Evolutionary conservation across 768 basidiomycete genomes (phyloP), one percentile per base, ranked within the genome.

Genomic region (Tylopilus subfusipes): DNA sequence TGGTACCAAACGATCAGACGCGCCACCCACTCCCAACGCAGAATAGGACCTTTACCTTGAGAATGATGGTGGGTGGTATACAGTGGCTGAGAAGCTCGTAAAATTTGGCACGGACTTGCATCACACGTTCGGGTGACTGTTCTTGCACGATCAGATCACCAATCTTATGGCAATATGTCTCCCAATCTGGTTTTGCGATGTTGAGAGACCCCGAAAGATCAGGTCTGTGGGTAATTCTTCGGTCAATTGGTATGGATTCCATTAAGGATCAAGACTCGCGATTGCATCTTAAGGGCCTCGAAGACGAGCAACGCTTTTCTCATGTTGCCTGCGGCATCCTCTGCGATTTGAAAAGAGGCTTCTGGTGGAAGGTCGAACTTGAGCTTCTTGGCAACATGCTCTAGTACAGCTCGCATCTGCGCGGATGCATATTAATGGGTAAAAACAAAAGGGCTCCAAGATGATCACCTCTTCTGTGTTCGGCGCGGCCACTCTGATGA

Each of bases 141-240:
- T 97, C 93, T 56, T 82, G 78, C 18, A 98, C 75, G 58, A 99
- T 94, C 64, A 90, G 74, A 68, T 95, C 93, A 14, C 89, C 94
- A 12, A 98, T 86, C 68, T 93, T 93, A 61, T 86, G 78, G 61
- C 95, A 97, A 68, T 97, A 99, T 12, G 89, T 90, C 71, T 99
- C 97, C 97, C 97, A 99, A 66, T 99, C 97, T n/a, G 97, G 94
- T 72, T 98, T 94, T 14, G 94, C 93, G 53, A 96, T 93, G 31
- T 81, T 78, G 53, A 93, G 72, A 36, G 88, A 74, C 30, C 90
- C 89, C 5, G 84, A 81, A 36, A 96, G 78, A 68, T 93, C 90
- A n/a, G 90, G 88, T 52, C 90, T 93, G 62, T 13, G 45, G 54
- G 9, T 24, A 48, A 50, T 34, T 46, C 48, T 45, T 40, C 45